These are phyloP conservation scores for Aspergillus avenaceus DNA, from an alignment of 495 filamentous ascomycete genomes.

Conservation along the genomic window DNA sequence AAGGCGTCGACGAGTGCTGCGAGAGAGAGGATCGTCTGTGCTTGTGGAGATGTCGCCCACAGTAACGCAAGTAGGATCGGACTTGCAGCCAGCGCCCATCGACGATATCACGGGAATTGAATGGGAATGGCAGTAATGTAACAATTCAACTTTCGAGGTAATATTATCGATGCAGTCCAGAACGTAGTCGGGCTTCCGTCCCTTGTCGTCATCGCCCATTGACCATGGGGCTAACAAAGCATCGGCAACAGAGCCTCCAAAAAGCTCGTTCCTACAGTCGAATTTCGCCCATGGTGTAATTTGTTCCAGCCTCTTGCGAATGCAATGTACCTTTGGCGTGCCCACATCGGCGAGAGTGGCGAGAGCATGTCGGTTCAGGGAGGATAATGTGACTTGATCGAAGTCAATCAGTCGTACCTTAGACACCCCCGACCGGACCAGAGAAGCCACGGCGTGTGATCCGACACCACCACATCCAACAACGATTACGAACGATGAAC, in stretches of 20 bases:
- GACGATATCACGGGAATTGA: conserved; percentile 79
- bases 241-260: conserved; percentile 60
- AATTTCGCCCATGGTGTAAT: conserved; percentile 89
- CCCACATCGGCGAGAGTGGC: conserved; percentile 93
- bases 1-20: conserved; percentile 73
- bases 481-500: conserved; percentile 77
- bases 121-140: conserved; percentile 80
- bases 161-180: conserved; percentile 99
- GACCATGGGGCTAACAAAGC: conserved; percentile 59
- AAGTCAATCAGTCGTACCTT: conserved; percentile 92
- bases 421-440: conserved; percentile 84
- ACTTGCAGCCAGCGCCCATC: conserved; percentile 98
- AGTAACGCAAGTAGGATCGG: conserved; percentile 86
- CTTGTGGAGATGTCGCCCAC: conserved; percentile 89
- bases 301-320: conserved; percentile 72
- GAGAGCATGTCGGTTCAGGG: conserved; percentile 89
- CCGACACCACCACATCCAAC: conserved; percentile 95
- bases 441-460: conserved; percentile 80
- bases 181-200: conserved; percentile 73
- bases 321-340: conserved; percentile 85
- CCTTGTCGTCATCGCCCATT: conserved; percentile 43
- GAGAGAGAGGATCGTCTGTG: conserved; percentile 85
- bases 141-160: conserved; percentile 86
- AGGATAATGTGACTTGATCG: conserved; percentile 93
- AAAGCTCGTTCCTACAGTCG: conserved; percentile 83